Evolutionary conservation across 2,329 filamentous ascomycete genomes (phyloP).

Genomic region (Graphilbum sp.): DNA sequence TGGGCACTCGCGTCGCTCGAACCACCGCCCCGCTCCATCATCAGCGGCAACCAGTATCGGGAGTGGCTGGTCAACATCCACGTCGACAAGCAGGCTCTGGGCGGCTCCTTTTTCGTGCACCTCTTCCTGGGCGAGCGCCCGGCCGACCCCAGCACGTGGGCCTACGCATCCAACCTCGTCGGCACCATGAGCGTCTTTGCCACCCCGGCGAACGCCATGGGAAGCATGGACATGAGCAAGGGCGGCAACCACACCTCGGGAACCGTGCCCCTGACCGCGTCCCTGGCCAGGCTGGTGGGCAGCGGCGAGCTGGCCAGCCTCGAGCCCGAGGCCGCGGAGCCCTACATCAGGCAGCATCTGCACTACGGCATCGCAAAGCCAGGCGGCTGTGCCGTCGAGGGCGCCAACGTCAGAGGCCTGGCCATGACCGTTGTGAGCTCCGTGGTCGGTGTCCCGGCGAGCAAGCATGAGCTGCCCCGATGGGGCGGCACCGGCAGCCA

Average conservation of each 20-base stretch:
- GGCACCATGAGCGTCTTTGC: constrained; percentile 45
- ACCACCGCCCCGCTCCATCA: background rate
- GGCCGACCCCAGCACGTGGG: constrained; percentile 30
- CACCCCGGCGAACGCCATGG: constrained; percentile 10
- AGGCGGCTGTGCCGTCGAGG: constrained; percentile 14
- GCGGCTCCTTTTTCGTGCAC: constrained; percentile 46
- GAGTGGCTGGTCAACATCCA: constrained; percentile 56
- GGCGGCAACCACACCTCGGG: constrained; percentile 23
- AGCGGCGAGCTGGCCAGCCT: constrained; percentile 21
- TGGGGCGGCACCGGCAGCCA: constrained; percentile 16
- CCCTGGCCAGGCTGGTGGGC: constrained; percentile 26
- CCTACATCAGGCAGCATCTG: constrained; percentile 24
- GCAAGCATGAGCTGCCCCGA: constrained; percentile 18
- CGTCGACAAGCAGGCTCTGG: constrained; percentile 41
- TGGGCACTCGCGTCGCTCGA: background rate
- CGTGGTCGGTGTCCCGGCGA: constrained; percentile 17
- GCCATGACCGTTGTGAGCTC: constrained; percentile 21
- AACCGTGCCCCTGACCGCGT: constrained; percentile 33
- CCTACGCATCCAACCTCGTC: constrained; percentile 34
- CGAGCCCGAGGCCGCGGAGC: constrained; percentile 18
- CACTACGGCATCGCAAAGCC: constrained; percentile 16
- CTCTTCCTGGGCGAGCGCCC: constrained; percentile 47
- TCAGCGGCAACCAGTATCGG: constrained; percentile 22
- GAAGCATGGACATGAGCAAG: constrained; percentile 10
- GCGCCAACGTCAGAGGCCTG: constrained; percentile 17